These are phyloP conservation scores for Tricholoma furcatifolium DNA, from an alignment of 768 basidiomycete species.

Conservation along the genomic window DNA sequence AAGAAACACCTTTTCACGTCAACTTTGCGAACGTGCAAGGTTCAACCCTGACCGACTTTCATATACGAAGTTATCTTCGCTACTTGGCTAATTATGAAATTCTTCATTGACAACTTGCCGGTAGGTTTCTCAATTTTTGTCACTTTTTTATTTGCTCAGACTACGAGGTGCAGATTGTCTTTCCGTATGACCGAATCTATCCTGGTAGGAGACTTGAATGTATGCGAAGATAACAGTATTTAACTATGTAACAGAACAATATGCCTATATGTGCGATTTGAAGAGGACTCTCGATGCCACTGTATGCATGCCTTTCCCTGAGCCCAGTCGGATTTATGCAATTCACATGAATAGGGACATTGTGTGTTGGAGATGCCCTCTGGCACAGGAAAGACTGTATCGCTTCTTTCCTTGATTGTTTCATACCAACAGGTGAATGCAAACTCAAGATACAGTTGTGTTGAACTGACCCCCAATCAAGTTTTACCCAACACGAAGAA, in stretches of 20 bases:
- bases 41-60: no score
- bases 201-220: conserved; percentile 57
- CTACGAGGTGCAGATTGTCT: conserved; percentile 62
- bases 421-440: conserved; percentile 88
- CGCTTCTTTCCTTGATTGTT: conserved; percentile 90
- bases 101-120: conserved; percentile 78
- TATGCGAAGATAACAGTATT: conserved; percentile 6
- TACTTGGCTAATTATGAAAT: conserved; percentile 55
- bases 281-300: conserved; percentile 95
- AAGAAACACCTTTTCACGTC: no score
- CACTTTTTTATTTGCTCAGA: background rate
- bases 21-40: no score
- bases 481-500: conserved; percentile 91
- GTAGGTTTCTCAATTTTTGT: conserved; percentile 38
- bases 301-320: conserved; percentile 37
- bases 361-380: conserved; percentile 99
- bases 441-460: background rate
- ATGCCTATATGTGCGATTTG: conserved; percentile 98
- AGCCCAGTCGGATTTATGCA: background rate
- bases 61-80: background rate
- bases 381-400: conserved; percentile 98
- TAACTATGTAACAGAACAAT: conserved; percentile 69
- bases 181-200: conserved; percentile 94
- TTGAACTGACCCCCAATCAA: conserved; percentile 29
- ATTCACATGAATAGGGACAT: conserved; percentile 65